Base-by-base conservation (phyloP, 140 eudicot species). In the Flaveria floridana region DNA sequence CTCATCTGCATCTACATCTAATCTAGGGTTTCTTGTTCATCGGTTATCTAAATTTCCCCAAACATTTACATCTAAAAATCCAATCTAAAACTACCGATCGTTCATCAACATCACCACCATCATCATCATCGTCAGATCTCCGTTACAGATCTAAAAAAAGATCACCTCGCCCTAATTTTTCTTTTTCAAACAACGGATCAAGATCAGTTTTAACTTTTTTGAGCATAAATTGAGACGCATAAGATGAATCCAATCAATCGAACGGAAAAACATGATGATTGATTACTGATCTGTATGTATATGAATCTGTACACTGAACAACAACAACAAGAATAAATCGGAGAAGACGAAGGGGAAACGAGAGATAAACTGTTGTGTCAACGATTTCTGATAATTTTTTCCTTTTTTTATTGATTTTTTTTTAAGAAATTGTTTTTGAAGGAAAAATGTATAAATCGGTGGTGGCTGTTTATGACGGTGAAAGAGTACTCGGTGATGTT, bases 401-500 rank as follows among this genome's bases (percentile, higher is more conserved):
- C 8, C 63, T 25, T 14, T 44, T 46, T 71, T 71, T 39, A 1
- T 16, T 65, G 7, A 48, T 57, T 71, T 28, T 52, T 52, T 53
- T 52, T 53, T 62, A 79, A 39, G 9, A 61, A 42, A 53, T 64
- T 18, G 62, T 73, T 78, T 68, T 64, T 68, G 76, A 73, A 71
- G 76, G 55, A 65, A 77, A 75, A 80, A 93, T 89, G 96, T 84
- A 79, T 76, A 84, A 83, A 78, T 79, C 91, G 83, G 78, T 79
- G 84, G 81, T 80, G 81, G 84, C 80, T 46, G 84, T 94, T 64
- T 90, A 79, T 42, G 86, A 94, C 30, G 96, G 96, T 39, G 99
- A 90, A 21, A 85, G 87, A 81, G 57, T 77, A 75, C 72, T 94
- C 51, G 99, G 99, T 28, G 99, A 90, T 68, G 92, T 87, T 21